These are phyloP conservation scores for Cladorrhinum samala DNA, from an alignment of 495 filamentous ascomycete genomes.

Conservation along the genomic window DNA sequence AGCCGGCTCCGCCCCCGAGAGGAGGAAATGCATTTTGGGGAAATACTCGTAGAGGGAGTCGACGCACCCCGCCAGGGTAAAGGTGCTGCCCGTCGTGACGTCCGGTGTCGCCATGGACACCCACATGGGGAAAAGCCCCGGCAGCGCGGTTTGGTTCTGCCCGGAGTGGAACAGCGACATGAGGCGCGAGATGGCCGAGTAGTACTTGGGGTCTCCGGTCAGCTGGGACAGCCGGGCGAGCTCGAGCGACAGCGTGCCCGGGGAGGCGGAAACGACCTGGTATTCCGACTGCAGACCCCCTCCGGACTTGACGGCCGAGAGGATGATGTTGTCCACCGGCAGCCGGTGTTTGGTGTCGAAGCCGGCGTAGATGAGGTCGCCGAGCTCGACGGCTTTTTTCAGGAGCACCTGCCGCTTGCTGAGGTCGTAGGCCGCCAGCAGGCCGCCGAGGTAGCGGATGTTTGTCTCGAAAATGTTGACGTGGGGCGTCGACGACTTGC, in stretches of 20 bases:
- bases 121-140: conserved; percentile 48
- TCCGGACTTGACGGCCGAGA: conserved; percentile 70
- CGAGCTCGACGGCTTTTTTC: conserved; percentile 69
- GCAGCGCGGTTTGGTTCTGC: conserved; percentile 59
- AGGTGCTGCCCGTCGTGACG: conserved; percentile 36
- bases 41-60: conserved; percentile 92
- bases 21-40: conserved; percentile 55
- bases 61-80: conserved; percentile 67
- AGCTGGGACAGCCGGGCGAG: conserved; percentile 78
- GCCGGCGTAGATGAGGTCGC: conserved; percentile 66
- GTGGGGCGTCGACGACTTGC: conserved; percentile 31
- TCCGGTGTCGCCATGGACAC: conserved; percentile 24
- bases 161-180: conserved; percentile 62
- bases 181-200: conserved; percentile 74
- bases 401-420: conserved; percentile 57
- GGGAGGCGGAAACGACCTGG: conserved; percentile 51
- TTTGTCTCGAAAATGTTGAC: conserved; percentile 72
- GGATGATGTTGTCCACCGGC: conserved; percentile 58
- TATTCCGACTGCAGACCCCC: conserved; percentile 55
- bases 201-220: conserved; percentile 74
- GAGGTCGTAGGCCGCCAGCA: conserved; percentile 71
- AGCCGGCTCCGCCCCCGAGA: conserved; percentile 25
- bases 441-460: conserved; percentile 67
- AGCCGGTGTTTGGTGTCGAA: conserved; percentile 83
- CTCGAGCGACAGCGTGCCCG: conserved; percentile 73